Percentiles rank a stretch among this genome's conserved stretches.
Conservation (phyloP, 306 rosid species). For the Medicago lupulina region DNA sequence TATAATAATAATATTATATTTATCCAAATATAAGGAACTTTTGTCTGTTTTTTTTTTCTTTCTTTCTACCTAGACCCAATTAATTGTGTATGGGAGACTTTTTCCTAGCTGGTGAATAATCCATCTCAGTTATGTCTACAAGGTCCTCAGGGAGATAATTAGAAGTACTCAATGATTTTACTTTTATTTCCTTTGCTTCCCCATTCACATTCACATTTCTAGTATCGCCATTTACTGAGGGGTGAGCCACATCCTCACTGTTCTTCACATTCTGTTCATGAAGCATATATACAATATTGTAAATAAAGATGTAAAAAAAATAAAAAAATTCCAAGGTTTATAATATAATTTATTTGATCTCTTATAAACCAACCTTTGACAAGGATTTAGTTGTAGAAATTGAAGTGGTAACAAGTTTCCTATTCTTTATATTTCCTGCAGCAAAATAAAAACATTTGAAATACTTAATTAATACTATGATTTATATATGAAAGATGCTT, state of each 20-base stretch:
- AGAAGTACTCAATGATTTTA: conserved; percentile 39
- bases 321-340: conserved; percentile 12
- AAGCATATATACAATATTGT: conserved; percentile 35
- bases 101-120: conserved; percentile 85
- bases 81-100: conserved; percentile 80
- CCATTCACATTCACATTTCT: conserved; percentile 39
- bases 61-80: conserved; percentile 45
- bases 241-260: conserved; percentile 33
- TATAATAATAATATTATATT: conserved; percentile 36
- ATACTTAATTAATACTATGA: conserved; percentile 45
- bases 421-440: conserved; percentile 79
- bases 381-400: conserved; percentile 48
- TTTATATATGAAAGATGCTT: background rate
- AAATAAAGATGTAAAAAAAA: background rate
- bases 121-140: conserved; percentile 80
- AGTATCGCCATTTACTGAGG: background rate
- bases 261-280: conserved; percentile 58
- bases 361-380: conserved; percentile 63
- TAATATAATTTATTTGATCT: conserved; percentile 13
- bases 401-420: conserved; percentile 64
- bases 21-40: conserved; percentile 29
- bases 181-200: conserved; percentile 39
- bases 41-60: conserved; percentile 15
- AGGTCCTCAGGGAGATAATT: conserved; percentile 41
- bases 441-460: conserved; percentile 49